Conservation (phyloP, 2,329 filamentous ascomycete species). For the Kalmusia sp. region DNA sequence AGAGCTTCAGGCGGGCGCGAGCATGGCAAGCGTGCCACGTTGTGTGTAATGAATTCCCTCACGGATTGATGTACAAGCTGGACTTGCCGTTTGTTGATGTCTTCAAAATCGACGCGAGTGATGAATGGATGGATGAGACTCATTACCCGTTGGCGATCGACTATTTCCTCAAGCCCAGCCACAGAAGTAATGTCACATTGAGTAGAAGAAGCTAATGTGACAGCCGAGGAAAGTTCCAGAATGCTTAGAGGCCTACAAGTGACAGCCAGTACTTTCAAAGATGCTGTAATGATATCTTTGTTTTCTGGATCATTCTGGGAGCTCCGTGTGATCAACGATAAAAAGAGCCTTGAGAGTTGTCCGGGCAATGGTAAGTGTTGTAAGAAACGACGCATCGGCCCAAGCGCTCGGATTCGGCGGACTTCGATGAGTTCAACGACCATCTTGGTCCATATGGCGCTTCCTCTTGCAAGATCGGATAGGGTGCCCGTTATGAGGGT, state of each 20-base stretch:
- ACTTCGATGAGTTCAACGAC: slow-evolving; percentile 15
- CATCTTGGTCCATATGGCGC: slow-evolving; percentile 18
- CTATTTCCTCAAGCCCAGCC: slow-evolving; percentile 10
- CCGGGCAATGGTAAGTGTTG: slow-evolving; percentile 6
- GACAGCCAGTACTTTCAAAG: slow-evolving; percentile 11
- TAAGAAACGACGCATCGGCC: slow-evolving; percentile 9
- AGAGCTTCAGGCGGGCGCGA: not conserved
- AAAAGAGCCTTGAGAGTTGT: slow-evolving; percentile 10
- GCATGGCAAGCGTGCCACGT: slow-evolving; percentile 4
- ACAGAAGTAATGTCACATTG: slow-evolving; percentile 12
- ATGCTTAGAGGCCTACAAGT: slow-evolving; percentile 12
- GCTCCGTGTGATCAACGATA: slow-evolving; percentile 6
- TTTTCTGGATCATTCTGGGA: slow-evolving; percentile 13
- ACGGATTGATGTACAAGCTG: slow-evolving; percentile 16
- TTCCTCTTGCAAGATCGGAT: slow-evolving; percentile 14
- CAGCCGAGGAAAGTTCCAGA: slow-evolving; percentile 15
- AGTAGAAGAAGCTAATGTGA: slow-evolving; percentile 10
- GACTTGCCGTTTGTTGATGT: slow-evolving; percentile 13
- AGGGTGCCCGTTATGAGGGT: slow-evolving; percentile 8
- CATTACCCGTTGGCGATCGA: slow-evolving; percentile 10
- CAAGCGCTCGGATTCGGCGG: slow-evolving; percentile 10
- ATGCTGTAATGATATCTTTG: slow-evolving; percentile 4
- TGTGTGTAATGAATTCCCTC: slow-evolving; percentile 10
- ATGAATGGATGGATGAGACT: slow-evolving; percentile 12
- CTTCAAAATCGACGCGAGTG: slow-evolving; percentile 10